Percentiles rank a stretch among this genome's conserved stretches.
phyloP scores from a whole-genome alignment of 2,329 filamentous ascomycete genomes.

The Lecanicillium sp. region DNA sequence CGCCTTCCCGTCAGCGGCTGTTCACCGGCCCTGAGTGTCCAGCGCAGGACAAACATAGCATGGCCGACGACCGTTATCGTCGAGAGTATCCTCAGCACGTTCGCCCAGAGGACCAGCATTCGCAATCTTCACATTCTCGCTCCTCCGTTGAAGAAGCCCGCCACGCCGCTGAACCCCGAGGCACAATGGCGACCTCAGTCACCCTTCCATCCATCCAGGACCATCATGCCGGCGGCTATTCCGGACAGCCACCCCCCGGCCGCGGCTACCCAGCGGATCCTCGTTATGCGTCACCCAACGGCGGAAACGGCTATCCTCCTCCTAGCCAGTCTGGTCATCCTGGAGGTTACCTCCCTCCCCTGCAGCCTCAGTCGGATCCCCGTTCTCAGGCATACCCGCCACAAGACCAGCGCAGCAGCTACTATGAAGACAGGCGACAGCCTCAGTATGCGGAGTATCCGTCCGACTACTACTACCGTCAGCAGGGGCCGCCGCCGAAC shows the following conservation, averaged over 20 bases:
- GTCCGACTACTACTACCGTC: constrained; percentile 31
- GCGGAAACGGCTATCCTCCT: constrained; percentile 42
- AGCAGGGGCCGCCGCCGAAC: constrained; percentile 26
- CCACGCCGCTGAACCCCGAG: constrained; percentile 23
- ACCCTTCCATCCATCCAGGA: constrained; percentile 48
- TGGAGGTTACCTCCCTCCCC: constrained; percentile 31
- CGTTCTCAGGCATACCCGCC: constrained; percentile 32
- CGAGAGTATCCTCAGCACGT: constrained; percentile 31
- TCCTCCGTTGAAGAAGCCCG: constrained; percentile 35
- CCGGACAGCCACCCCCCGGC: constrained; percentile 26
- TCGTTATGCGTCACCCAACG: constrained; percentile 38
- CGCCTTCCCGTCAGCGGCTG: constrained; percentile 22
- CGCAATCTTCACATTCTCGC: constrained; percentile 33
- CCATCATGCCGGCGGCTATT: constrained; percentile 31
- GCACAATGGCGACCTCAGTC: constrained; percentile 38
- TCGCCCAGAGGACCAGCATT: constrained; percentile 35
- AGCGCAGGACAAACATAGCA: constrained; percentile 25
- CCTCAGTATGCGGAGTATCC: constrained; percentile 30
- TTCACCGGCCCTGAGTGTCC: constrained; percentile 12
- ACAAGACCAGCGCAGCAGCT: constrained; percentile 33
- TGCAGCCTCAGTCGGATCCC: constrained; percentile 31
- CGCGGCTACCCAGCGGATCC: constrained; percentile 29
- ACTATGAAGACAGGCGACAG: constrained; percentile 31
- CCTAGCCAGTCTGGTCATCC: constrained; percentile 25
- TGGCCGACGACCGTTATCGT: constrained; percentile 35